Evolutionary conservation across 2,329 filamentous ascomycete species (phyloP).

Genomic region (Parascedosporium putredinis): DNA sequence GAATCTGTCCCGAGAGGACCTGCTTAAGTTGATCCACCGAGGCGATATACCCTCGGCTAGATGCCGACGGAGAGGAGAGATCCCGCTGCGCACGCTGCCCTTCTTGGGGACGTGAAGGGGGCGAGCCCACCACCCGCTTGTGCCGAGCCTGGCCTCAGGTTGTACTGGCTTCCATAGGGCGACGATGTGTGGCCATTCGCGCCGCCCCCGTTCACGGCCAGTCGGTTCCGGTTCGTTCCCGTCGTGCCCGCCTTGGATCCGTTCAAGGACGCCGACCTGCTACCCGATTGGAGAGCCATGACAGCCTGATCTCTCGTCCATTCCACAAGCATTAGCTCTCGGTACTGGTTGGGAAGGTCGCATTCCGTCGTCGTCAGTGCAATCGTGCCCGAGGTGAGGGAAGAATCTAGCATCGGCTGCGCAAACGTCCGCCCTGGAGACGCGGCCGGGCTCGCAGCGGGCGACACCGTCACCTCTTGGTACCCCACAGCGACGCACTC

Average conservation of each 20-base stretch:
- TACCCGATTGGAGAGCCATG: constrained; percentile 55
- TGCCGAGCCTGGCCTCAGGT: constrained; percentile 38
- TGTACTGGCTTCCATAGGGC: constrained; percentile 39
- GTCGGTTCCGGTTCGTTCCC: constrained; percentile 39
- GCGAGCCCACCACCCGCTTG: constrained; percentile 21
- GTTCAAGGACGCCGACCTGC: constrained; percentile 62
- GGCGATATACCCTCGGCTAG: constrained; percentile 40
- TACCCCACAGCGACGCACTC: constrained; percentile 67
- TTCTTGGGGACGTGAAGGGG: constrained; percentile 38
- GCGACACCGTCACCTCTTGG: constrained; percentile 47
- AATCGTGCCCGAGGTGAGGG: constrained; percentile 26
- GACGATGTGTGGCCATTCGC: constrained; percentile 24
- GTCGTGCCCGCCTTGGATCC: constrained; percentile 61
- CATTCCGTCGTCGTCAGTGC: constrained; percentile 26
- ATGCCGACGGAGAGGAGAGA: constrained; percentile 33
- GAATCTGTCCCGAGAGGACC: constrained; percentile 43
- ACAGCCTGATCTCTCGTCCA: constrained; percentile 73
- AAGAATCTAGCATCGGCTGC: constrained; percentile 48
- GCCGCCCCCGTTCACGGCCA: constrained; percentile 44
- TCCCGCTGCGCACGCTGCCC: constrained; percentile 40
- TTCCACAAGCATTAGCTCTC: constrained; percentile 64
- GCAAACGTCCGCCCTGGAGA: constrained; percentile 58
- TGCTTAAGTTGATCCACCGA: constrained; percentile 56
- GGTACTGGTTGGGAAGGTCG: constrained; percentile 56
- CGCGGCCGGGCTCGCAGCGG: constrained; percentile 56